Evolutionary conservation across 2,329 filamentous ascomycete genomes (phyloP).

Genomic region (Nothomitra cinnamomea): DNA sequence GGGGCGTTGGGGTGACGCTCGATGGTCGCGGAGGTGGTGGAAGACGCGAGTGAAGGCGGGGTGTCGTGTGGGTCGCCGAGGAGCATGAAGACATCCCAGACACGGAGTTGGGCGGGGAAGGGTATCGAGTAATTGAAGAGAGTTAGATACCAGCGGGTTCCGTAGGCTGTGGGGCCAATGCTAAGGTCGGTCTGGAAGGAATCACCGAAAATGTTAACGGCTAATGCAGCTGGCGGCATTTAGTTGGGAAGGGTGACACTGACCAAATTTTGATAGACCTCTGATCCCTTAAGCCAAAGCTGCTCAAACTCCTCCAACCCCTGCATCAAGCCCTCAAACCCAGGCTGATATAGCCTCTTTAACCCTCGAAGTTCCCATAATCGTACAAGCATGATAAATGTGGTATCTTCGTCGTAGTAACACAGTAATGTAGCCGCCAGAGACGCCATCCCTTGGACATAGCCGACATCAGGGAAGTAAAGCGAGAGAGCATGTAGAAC

Average conservation of each 20-base stretch:
- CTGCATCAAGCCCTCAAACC: conserved; percentile 74
- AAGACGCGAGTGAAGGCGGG: conserved; percentile 13
- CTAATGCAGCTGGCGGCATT: neutral
- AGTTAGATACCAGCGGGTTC: conserved; percentile 92
- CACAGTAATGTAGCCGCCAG: conserved; percentile 82
- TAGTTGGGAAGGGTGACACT: conserved; percentile 20
- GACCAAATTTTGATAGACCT: conserved; percentile 67
- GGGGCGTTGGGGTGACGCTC: conserved; percentile 7
- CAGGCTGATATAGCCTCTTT: conserved; percentile 65
- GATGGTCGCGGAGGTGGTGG: conserved; percentile 15
- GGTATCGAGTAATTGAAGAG: conserved; percentile 95
- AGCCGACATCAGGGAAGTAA: conserved; percentile 80
- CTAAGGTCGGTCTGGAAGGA: conserved; percentile 46
- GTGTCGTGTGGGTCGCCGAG: conserved; percentile 54
- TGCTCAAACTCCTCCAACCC: conserved; percentile 73
- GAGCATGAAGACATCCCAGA: conserved; percentile 97
- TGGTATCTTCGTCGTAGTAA: conserved; percentile 89
- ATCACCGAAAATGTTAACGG: neutral
- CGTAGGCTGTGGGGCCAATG: conserved; percentile 83
- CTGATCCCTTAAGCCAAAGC: conserved; percentile 61
- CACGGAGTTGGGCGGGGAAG: conserved; percentile 79
- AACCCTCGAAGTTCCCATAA: conserved; percentile 82
- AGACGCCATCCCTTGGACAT: conserved; percentile 96
- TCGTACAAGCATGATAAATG: conserved; percentile 92
- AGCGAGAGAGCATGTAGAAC: conserved; percentile 83